Base-by-base conservation (phyloP, 768 basidiomycete genomes). In the Sporobolomyces roseus region DNA sequence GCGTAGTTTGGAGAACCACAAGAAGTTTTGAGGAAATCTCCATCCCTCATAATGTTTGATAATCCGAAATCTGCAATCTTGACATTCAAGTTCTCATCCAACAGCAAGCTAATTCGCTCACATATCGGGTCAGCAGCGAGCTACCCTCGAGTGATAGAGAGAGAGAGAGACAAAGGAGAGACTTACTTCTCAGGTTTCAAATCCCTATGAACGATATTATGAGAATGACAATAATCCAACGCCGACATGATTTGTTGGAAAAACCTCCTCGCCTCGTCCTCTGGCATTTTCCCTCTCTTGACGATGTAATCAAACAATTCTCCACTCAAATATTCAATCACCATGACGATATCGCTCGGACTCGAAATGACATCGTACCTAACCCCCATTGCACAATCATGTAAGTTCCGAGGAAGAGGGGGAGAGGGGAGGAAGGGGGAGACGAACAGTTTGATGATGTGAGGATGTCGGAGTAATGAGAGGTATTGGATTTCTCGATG, bases 41-140 rank as follows among this genome's bases (percentile, higher is more conserved):
- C 96, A 75, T 98, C 94, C 75, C 87, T 88, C 81, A 97, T 93
- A 77, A 93, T 89, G 78, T 93, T 97, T 4, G 90, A 90, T 61
- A 99, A 82, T 3, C 96, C 96, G 78, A 98, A 99, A 81, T 99
- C 96, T n/a, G 92, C 93, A 70, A 99, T 97, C 80, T 99, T 99
- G 80, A 98, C 81, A 70, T 83, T 82, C 32, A 79, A 74, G 62
- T 79, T 76, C 32, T 80, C 79, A 79, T 91, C 89, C 9, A 91
- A 83, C 21, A 92, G 84, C 17, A 93, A 86, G 75, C 75, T 74
- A n/a, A n/a, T n/a, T n/a, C n/a, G n/a, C n/a, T n/a, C n/a, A n/a
- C n/a, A n/a, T n/a, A n/a, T n/a, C n/a, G n/a, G n/a, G n/a, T n/a
- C n/a, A n/a, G n/a, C n/a, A n/a, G n/a, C n/a, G n/a, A n/a, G n/a